These are phyloP conservation scores for Phlyctochytrium arcticum DNA, from an alignment of 192 early-diverging fungal species.

Conservation along the genomic window DNA sequence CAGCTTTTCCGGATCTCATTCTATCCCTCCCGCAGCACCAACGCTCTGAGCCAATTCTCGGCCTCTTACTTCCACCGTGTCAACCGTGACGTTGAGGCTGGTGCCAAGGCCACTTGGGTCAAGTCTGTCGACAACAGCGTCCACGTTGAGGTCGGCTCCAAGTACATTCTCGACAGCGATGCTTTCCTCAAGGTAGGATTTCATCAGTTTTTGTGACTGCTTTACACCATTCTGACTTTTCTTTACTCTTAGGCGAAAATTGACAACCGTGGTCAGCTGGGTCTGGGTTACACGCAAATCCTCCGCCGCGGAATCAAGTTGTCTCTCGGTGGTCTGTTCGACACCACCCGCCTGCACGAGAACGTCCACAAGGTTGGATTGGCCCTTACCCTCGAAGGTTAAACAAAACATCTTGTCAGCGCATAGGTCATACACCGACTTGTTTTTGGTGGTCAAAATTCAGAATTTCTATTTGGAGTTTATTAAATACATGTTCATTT, in stretches of 20 bases:
- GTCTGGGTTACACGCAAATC: conserved; percentile 89
- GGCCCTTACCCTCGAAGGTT: conserved; percentile 85
- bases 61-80: conserved; percentile 98
- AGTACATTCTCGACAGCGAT: conserved; percentile 83
- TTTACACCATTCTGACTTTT: not conserved
- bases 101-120: conserved; percentile 89
- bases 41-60: conserved; percentile 84
- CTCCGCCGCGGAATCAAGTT: conserved; percentile 94
- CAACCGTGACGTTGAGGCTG: conserved; percentile 85
- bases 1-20: not conserved
- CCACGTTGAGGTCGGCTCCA: conserved; percentile 89
- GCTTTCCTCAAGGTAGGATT: conserved; percentile 76
- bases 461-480: too few relatives aligned
- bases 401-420: conserved; percentile 41
- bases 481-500: too few relatives aligned
- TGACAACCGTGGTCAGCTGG: conserved; percentile 75
- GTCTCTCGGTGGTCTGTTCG: conserved; percentile 85
- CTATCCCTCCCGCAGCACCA: conserved; percentile 45
- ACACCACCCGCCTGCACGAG: conserved; percentile 89
- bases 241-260: conserved; percentile 53
- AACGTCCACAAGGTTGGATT: conserved; percentile 95
- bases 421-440: too few relatives aligned
- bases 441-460: too few relatives aligned
- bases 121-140: conserved; percentile 65
- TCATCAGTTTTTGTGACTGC: not conserved